These are phyloP conservation scores for Cutaneotrichosporon curvatum DNA, from an alignment of 1,284 basidiomycete species.

Conservation along the genomic window DNA sequence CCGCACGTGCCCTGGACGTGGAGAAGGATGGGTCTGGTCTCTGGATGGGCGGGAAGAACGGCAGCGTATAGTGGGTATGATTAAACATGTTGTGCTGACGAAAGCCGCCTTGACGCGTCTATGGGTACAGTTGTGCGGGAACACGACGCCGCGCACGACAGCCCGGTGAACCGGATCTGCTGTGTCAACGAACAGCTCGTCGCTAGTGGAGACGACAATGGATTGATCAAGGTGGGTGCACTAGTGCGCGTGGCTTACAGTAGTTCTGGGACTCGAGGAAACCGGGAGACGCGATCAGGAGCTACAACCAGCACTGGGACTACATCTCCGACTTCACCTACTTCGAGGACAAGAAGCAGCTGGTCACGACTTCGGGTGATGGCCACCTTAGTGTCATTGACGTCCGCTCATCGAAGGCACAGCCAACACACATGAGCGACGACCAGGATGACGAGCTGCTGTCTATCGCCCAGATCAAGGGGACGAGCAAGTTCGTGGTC, in stretches of 20 bases:
- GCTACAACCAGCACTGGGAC: slow-evolving; percentile 84
- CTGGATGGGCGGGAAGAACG: slow-evolving; percentile 78
- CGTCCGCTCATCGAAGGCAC: slow-evolving; percentile 64
- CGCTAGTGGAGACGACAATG: slow-evolving; percentile 86
- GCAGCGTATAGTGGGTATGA: slow-evolving; percentile 63
- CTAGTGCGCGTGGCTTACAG: not conserved
- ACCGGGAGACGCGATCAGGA: slow-evolving; percentile 53
- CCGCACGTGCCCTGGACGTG: slow-evolving; percentile 64
- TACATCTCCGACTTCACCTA: slow-evolving; percentile 92
- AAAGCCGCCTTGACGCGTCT: slow-evolving; percentile 6
- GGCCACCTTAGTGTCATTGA: slow-evolving; percentile 87
- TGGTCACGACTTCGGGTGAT: slow-evolving; percentile 85
- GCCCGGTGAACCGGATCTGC: slow-evolving; percentile 76
- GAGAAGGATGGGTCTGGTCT: slow-evolving; percentile 60
- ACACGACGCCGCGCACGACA: slow-evolving; percentile 39
- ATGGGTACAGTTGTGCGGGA: slow-evolving; percentile 3
- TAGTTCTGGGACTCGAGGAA: slow-evolving; percentile 85
- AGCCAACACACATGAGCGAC: slow-evolving; percentile 72
- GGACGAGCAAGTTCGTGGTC: slow-evolving; percentile 73
- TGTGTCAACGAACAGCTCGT: slow-evolving; percentile 62
- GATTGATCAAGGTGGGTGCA: slow-evolving; percentile 77
- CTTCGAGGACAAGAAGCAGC: slow-evolving; percentile 73
- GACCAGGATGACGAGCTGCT: slow-evolving; percentile 95
- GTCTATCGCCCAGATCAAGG: slow-evolving; percentile 73
- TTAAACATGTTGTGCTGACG: not conserved